Conservation (phyloP, 495 filamentous ascomycete species). For the Penicillium odoratum region DNA sequence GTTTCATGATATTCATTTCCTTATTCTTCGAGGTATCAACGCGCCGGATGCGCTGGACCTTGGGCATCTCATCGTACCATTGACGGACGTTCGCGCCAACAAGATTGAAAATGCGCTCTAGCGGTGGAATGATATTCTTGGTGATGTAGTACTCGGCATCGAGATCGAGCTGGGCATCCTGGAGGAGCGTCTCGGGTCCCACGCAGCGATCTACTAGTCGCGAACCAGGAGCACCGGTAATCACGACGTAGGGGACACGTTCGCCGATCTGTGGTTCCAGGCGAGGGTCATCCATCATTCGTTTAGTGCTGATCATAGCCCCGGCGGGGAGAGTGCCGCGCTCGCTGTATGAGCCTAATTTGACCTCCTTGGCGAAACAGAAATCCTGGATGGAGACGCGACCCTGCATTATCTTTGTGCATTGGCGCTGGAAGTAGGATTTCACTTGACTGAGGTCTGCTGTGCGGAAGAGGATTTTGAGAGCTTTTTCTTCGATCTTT, state of each 20-base stretch:
- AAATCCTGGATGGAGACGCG: constrained; percentile 92
- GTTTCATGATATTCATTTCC: constrained; percentile 19
- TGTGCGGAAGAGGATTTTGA: constrained; percentile 87
- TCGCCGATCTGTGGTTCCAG: constrained; percentile 94
- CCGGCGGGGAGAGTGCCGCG: constrained; percentile 78
- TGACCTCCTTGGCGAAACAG: constrained; percentile 89
- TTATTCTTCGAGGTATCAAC: constrained; percentile 37
- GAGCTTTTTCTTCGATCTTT: constrained; percentile 93
- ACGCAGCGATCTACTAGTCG: constrained; percentile 88
- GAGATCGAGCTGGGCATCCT: constrained; percentile 74
- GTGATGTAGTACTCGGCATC: constrained; percentile 96
- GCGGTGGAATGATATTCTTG: constrained; percentile 91
- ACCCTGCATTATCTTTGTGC: constrained; percentile 88
- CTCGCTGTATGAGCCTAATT: constrained; percentile 85
- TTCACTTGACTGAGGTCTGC: constrained; percentile 89
- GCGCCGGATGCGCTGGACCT: constrained; percentile 70
- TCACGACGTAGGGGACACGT: constrained; percentile 89
- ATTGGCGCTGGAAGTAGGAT: constrained; percentile 85
- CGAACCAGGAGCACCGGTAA: constrained; percentile 83
- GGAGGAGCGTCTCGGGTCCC: constrained; percentile 77
- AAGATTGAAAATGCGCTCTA: constrained; percentile 96
- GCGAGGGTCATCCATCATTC: constrained; percentile 82
- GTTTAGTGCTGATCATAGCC: constrained; percentile 78
- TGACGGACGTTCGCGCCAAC: constrained; percentile 87
- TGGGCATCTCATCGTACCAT: constrained; percentile 98